Evolutionary conservation across 352 stramenopile species (phyloP).

Genomic region (Halophytophthora polymorphica): DNA sequence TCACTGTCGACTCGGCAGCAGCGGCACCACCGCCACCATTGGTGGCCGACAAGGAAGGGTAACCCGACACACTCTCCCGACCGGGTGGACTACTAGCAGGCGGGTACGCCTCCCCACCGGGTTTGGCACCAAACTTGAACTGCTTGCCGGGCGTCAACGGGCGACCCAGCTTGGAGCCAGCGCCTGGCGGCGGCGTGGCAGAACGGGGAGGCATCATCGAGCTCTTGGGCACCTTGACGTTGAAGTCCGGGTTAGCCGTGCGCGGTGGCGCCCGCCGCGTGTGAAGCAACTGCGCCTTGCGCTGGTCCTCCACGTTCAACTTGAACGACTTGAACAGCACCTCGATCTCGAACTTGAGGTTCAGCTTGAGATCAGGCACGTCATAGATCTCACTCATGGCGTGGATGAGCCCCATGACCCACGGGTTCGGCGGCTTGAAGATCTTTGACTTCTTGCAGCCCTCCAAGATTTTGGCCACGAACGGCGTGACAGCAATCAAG

Average conservation of each 20-base stretch:
- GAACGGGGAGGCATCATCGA: conserved; percentile 33
- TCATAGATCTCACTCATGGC: conserved; percentile 98
- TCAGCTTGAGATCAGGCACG: conserved; percentile 99
- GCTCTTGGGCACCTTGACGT: conserved; percentile 90
- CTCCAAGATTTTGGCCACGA: conserved; percentile 98
- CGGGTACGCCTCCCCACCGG: conserved; percentile 42
- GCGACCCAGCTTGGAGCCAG: conserved; percentile 44
- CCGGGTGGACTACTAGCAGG: conserved; percentile 54
- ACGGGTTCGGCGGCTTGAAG: conserved; percentile 98
- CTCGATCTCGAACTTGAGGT: conserved; percentile 99
- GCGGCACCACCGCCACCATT: conserved; percentile 16
- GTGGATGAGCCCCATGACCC: conserved; percentile 99
- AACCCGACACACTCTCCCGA: conserved; percentile 27
- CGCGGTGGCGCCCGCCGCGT: conserved; percentile 90
- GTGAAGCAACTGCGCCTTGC: conserved; percentile 91
- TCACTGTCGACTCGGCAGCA: conserved; percentile 92
- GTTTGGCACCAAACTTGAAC: conserved; percentile 34
- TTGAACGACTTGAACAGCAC: conserved; percentile 99
- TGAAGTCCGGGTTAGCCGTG: conserved; percentile 98
- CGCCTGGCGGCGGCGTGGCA: conserved; percentile 53
- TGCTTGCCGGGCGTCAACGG: conserved; percentile 63
- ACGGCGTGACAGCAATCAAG: conserved; percentile 97
- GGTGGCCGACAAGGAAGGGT: conserved; percentile 25
- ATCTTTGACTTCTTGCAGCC: conserved; percentile 97
- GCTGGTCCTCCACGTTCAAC: conserved; percentile 95